These are phyloP conservation scores for Alternaria sp. DNA, from an alignment of 2,329 filamentous ascomycete genomes.

Conservation along the genomic window DNA sequence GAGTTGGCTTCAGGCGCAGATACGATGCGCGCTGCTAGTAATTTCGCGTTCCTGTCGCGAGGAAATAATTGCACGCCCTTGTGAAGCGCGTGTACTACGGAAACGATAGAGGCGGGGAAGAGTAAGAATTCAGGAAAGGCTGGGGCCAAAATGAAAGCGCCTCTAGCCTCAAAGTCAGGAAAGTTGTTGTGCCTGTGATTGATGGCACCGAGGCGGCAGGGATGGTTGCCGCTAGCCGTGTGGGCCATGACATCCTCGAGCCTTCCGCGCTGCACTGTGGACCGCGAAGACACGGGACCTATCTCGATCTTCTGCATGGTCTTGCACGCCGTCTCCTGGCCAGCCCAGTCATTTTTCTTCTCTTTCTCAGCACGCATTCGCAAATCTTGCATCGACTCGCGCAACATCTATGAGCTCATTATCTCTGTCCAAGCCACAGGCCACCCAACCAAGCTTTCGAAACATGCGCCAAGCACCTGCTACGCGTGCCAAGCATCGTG, in stretches of 20 bases:
- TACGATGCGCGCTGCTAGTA: conserved; percentile 4
- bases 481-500: not conserved
- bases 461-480: conserved; percentile 2
- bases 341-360: not conserved
- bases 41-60: conserved; percentile 3
- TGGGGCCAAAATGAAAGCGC: conserved; percentile 8
- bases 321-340: not conserved
- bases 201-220: conserved; percentile 18
- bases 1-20: conserved; percentile 9
- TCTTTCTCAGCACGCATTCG: not conserved
- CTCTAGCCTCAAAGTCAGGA: conserved; percentile 7
- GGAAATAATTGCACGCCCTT: not conserved
- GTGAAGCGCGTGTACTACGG: not conserved
- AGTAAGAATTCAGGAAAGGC: conserved; percentile 2
- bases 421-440: not conserved
- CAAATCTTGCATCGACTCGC: not conserved
- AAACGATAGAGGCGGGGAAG: not conserved
- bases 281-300: not conserved
- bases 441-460: conserved; percentile 1
- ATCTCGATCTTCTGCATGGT: not conserved
- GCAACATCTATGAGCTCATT: conserved; percentile 9
- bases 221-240: conserved; percentile 24
- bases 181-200: conserved; percentile 24
- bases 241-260: conserved; percentile 4
- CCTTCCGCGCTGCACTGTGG: conserved; percentile 1